Evolutionary conservation across 176 grass and related monocot genomes (phyloP).

Genomic region (Melocanna baccifera): DNA sequence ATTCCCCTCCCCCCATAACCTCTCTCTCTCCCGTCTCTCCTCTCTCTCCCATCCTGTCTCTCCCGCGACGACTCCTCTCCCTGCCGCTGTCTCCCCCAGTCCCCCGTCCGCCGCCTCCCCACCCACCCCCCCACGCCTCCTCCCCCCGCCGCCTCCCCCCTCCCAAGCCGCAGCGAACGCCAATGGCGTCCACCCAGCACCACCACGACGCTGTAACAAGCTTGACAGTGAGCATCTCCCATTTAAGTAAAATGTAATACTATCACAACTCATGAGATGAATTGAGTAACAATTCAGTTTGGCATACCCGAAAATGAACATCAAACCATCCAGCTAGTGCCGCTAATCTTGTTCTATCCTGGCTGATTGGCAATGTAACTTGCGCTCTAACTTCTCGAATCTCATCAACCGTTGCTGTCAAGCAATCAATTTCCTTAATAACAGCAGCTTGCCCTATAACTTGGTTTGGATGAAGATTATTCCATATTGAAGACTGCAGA

Average conservation of each 20-base stretch:
- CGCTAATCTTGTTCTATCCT: conserved; percentile 62
- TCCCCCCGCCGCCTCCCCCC: too few species aligned
- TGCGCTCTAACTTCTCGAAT: conserved; percentile 66
- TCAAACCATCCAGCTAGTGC: conserved; percentile 97
- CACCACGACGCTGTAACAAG: too few species aligned
- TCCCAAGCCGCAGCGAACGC: too few species aligned
- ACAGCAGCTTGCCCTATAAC: conserved; percentile 68
- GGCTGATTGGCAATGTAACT: conserved; percentile 52
- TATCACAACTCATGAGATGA: background rate
- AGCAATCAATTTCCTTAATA: conserved; percentile 95
- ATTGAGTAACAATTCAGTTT: background rate
- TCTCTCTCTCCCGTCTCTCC: too few species aligned
- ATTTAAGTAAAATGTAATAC: background rate
- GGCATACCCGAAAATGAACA: conserved; percentile 90
- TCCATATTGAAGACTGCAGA: conserved; percentile 84
- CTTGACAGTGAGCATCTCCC: conserved; percentile 9
- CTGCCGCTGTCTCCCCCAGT: too few species aligned
- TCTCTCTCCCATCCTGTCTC: too few species aligned
- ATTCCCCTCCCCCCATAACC: too few species aligned
- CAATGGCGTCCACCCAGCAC: too few species aligned
- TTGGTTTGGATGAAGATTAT: conserved; percentile 91
- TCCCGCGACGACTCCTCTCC: too few species aligned
- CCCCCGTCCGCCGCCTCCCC: too few species aligned
- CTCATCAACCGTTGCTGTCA: conserved; percentile 81
- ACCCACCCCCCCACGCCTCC: too few species aligned